phyloP scores from a whole-genome alignment of 352 stramenopile genomes.

The Elongisporangium anandrum region DNA sequence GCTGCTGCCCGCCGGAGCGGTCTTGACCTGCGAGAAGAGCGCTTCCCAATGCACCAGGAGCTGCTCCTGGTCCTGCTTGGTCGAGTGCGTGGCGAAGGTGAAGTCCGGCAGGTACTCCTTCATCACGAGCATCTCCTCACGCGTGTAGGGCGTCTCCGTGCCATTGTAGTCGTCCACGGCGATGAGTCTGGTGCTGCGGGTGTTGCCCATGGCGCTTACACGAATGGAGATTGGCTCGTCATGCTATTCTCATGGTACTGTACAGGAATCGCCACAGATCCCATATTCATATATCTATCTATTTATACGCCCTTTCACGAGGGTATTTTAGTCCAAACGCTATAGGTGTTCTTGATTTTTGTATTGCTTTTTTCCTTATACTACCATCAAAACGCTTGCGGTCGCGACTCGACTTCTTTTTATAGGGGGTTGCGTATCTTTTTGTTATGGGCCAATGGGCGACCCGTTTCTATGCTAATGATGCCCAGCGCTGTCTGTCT shows the following conservation, averaged over 20 bases:
- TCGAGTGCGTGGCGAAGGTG: slow-evolving; percentile 15
- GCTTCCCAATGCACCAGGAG: slow-evolving; percentile 24
- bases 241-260: background rate
- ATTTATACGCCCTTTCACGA: background rate
- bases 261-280: background rate
- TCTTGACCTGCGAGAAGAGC: slow-evolving; percentile 19
- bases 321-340: background rate
- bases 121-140: slow-evolving; percentile 13
- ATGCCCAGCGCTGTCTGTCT: background rate
- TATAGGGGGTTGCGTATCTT: background rate
- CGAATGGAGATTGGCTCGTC: background rate
- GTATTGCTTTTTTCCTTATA: background rate
- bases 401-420: background rate
- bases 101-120: slow-evolving; percentile 25
- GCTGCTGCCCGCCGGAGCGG: background rate
- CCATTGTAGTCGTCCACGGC: slow-evolving; percentile 11
- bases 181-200: slow-evolving; percentile 10
- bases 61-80: slow-evolving; percentile 11
- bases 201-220: background rate
- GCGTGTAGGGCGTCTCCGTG: slow-evolving; percentile 9
- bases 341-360: background rate
- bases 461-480: background rate
- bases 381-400: background rate
- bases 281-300: background rate
- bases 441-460: background rate